A percentile compares a stretch with the other conserved stretches of the same genome.
These are phyloP conservation scores for Bruguiera parviflora DNA, from an alignment of 345 rosid genomes.

Conservation along the genomic window DNA sequence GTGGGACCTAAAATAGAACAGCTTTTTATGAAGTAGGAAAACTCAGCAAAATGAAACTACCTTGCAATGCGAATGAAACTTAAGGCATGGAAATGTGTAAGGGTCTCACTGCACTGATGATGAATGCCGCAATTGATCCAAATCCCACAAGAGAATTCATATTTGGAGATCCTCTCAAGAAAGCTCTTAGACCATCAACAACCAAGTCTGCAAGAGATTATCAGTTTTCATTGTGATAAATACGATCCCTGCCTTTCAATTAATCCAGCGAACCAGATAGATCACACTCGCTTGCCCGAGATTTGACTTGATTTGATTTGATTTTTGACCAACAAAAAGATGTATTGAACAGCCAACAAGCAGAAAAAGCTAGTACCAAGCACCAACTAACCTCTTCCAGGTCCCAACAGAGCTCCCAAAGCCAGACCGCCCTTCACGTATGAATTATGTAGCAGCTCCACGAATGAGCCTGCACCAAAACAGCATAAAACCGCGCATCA, in stretches of 20 bases:
- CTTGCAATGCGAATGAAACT: conserved; percentile 4
- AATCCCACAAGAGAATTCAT: conserved; percentile 97
- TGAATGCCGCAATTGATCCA: conserved; percentile 78
- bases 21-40: conserved; percentile 8
- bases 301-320: no score
- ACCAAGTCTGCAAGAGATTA: conserved; percentile 56
- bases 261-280: conserved; percentile 7
- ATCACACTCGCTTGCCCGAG: not conserved
- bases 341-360: not conserved
- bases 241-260: conserved; percentile 6
- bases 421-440: conserved; percentile 84
- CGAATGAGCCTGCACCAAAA: conserved; percentile 51
- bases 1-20: conserved; percentile 55
- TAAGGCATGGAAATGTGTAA: conserved; percentile 8
- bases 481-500: not conserved
- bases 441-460: conserved; percentile 78
- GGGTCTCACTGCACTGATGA: conserved; percentile 68
- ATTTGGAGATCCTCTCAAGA: conserved; percentile 82
- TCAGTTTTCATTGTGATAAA: not conserved
- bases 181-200: conserved; percentile 76
- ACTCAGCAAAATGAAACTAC: conserved; percentile 1
- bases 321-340: not conserved
- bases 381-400: conserved; percentile 75
- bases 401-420: conserved; percentile 77
- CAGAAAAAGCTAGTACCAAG: not conserved